phyloP scores from a whole-genome alignment of 2,329 filamentous ascomycete species.

The Scedosporium minutisporum region DNA sequence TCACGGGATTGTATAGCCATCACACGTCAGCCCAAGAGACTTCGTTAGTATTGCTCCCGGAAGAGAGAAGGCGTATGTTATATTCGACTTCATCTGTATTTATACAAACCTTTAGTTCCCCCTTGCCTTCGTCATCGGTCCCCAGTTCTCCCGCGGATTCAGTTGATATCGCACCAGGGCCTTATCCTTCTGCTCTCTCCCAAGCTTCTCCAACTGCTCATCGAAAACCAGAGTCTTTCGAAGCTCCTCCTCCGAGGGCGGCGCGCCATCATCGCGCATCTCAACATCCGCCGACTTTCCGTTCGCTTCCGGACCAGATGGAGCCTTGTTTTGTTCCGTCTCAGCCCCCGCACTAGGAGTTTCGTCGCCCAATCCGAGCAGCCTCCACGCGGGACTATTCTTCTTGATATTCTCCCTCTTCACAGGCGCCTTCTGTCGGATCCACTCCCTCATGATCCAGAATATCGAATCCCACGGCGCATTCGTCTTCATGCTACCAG shows the following conservation, averaged over 20 bases:
- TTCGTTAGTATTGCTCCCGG: no score
- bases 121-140: slow-evolving; percentile 59
- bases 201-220: slow-evolving; percentile 64
- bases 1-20: no score
- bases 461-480: slow-evolving; percentile 85
- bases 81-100: no score
- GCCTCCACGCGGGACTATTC: slow-evolving; percentile 60
- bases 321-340: slow-evolving; percentile 3
- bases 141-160: slow-evolving; percentile 91
- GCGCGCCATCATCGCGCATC: slow-evolving; percentile 9
- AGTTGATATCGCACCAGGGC: slow-evolving; percentile 78
- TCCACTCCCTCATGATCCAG: slow-evolving; percentile 91
- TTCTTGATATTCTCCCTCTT: slow-evolving; percentile 62
- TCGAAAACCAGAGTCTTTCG: slow-evolving; percentile 63
- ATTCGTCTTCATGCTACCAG: slow-evolving; percentile 86
- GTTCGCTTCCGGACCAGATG: slow-evolving; percentile 12
- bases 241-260: slow-evolving; percentile 26
- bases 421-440: slow-evolving; percentile 67
- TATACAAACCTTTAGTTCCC: slow-evolving; percentile 15
- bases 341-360: slow-evolving; percentile 10
- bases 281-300: slow-evolving; percentile 11
- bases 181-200: slow-evolving; percentile 55
- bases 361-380: slow-evolving; percentile 41
- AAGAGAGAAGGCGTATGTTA: no score
- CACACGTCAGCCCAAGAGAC: no score